Evolutionary conservation across 116 monocot species (phyloP).

Genomic region (Dioscorea cayenensis): DNA sequence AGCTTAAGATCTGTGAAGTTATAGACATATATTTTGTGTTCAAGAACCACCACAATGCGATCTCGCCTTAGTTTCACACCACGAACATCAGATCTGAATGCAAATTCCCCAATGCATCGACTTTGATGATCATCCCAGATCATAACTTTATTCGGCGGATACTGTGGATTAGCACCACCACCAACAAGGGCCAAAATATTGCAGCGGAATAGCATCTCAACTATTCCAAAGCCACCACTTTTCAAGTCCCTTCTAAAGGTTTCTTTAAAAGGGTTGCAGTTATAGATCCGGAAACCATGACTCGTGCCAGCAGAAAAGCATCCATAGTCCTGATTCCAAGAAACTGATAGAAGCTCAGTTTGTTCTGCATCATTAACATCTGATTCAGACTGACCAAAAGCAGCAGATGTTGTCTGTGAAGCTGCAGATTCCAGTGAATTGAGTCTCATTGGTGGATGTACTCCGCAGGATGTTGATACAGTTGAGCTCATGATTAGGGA

Average conservation of each 20-base stretch:
- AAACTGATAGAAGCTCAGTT: slow-evolving; percentile 28
- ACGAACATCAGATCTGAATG: slow-evolving; percentile 33
- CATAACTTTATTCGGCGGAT: slow-evolving; percentile 46
- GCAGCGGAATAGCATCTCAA: slow-evolving; percentile 45
- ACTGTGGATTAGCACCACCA: slow-evolving; percentile 23
- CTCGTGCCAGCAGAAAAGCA: slow-evolving; percentile 43
- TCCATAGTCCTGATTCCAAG: slow-evolving; percentile 43
- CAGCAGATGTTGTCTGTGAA: slow-evolving; percentile 10
- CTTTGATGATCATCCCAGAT: slow-evolving; percentile 49
- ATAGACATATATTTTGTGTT: slow-evolving; percentile 41
- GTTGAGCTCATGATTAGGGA: too few relatives aligned
- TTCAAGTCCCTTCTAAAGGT: slow-evolving; percentile 33
- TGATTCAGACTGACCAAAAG: slow-evolving; percentile 17
- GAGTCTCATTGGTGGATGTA: slow-evolving; percentile 18
- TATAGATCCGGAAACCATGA: slow-evolving; percentile 41
- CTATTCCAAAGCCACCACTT: slow-evolving; percentile 36
- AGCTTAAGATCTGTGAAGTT: slow-evolving; percentile 28
- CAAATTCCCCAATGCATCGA: slow-evolving; percentile 34
- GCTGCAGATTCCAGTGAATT: slow-evolving; percentile 30
- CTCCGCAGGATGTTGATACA: slow-evolving; percentile 4
- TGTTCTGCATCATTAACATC: slow-evolving; percentile 15
- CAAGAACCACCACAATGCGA: slow-evolving; percentile 34
- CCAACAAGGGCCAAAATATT: slow-evolving; percentile 44
- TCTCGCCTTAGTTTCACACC: slow-evolving; percentile 32
- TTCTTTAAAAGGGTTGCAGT: slow-evolving; percentile 38